These are phyloP conservation scores for Cystofilobasidium bisporidii DNA, from an alignment of 768 basidiomycete genomes.

Conservation along the genomic window DNA sequence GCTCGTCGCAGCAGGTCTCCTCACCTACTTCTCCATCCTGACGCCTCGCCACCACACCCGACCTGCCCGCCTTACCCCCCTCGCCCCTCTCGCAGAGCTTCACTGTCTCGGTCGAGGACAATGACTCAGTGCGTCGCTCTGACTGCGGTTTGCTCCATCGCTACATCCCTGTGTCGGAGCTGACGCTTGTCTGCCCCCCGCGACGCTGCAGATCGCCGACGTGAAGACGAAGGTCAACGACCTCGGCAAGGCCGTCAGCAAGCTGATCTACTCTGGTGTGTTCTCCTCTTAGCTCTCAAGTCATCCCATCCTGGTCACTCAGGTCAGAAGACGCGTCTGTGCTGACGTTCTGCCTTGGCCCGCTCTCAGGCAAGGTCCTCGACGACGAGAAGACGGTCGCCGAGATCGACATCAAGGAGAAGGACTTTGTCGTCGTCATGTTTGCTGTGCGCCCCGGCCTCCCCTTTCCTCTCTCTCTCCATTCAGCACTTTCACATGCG, in stretches of 20 bases:
- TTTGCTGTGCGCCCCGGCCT: conserved; percentile 54
- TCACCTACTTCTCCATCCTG: neutral
- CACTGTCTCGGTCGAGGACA: conserved; percentile 66
- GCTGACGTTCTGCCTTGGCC: neutral
- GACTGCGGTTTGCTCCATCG: too few relatives aligned
- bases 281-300: neutral
- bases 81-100: conserved; percentile 50
- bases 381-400: conserved; percentile 77
- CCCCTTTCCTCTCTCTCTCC: neutral
- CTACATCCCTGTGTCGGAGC: too few relatives aligned
- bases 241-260: conserved; percentile 57
- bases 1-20: neutral
- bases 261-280: conserved; percentile 88
- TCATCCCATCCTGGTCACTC: too few relatives aligned
- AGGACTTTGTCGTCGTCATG: conserved; percentile 99
- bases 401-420: conserved; percentile 88
- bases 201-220: conserved; percentile 46
- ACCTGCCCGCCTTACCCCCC: too few relatives aligned
- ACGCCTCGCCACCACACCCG: neutral
- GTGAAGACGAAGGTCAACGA: conserved; percentile 77
- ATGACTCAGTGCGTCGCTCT: conserved; percentile 51
- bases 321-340: too few relatives aligned
- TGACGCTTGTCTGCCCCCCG: too few relatives aligned
- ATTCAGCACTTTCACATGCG: too few relatives aligned
- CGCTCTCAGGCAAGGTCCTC: conserved; percentile 75